phyloP scores from a whole-genome alignment of 768 basidiomycete species.

The Suillus bovinus region DNA sequence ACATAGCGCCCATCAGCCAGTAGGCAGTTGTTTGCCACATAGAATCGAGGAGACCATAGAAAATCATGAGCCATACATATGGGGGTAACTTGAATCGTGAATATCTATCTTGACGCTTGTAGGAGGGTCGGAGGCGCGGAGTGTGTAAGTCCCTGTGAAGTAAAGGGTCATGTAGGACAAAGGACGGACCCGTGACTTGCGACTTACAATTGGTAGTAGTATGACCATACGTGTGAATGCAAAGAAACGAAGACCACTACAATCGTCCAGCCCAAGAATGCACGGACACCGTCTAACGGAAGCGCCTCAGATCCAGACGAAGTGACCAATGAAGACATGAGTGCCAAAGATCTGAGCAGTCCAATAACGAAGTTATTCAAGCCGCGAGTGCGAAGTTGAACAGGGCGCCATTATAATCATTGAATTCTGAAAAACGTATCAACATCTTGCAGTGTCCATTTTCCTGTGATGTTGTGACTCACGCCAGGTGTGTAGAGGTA shows the following conservation, averaged over 20 bases:
- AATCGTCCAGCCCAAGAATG: conserved; percentile 66
- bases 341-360: conserved; percentile 73
- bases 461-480: conserved; percentile 26
- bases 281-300: conserved; percentile 68
- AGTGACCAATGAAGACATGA: conserved; percentile 64
- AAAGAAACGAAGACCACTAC: conserved; percentile 65
- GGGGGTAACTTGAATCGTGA: conserved; percentile 51
- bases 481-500: conserved; percentile 91
- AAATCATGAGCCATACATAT: conserved; percentile 63
- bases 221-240: conserved; percentile 75
- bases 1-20: conserved; percentile 86
- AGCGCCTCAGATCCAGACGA: conserved; percentile 59
- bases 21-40: conserved; percentile 87
- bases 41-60: conserved; percentile 74
- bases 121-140: conserved; percentile 44
- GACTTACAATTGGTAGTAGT: conserved; percentile 68
- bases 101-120: conserved; percentile 57
- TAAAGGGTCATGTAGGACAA: not conserved
- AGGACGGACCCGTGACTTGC: not conserved
- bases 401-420: conserved; percentile 75
- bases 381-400: conserved; percentile 77
- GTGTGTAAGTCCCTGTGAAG: conserved; percentile 56
- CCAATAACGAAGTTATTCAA: conserved; percentile 85
- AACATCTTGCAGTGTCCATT: not conserved
- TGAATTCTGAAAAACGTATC: conserved; percentile 56